phyloP scores from a whole-genome alignment of 2,329 filamentous ascomycete species.

The Penicillium sp. region DNA sequence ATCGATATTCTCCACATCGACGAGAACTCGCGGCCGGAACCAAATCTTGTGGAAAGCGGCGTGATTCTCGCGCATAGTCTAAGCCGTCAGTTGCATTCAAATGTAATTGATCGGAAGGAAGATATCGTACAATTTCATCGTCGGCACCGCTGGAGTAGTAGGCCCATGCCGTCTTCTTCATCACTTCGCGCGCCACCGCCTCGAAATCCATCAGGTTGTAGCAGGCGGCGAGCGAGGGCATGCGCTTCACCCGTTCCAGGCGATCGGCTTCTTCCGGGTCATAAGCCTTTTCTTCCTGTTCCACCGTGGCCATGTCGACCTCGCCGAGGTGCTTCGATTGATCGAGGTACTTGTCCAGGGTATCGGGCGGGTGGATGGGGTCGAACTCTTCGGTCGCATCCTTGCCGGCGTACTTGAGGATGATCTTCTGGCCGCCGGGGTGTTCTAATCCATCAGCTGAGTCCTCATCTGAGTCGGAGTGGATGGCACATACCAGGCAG shows the following conservation, averaged over 20 bases:
- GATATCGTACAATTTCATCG: conserved; percentile 64
- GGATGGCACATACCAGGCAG: conserved; percentile 54
- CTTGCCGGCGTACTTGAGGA: conserved; percentile 93
- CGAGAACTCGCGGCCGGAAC: conserved; percentile 85
- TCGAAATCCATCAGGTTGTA: conserved; percentile 97
- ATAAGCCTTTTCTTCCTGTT: conserved; percentile 58
- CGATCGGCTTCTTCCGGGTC: conserved; percentile 68
- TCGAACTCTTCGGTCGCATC: conserved; percentile 91
- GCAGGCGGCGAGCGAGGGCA: conserved; percentile 78
- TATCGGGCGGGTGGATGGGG: conserved; percentile 83
- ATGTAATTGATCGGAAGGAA: conserved; percentile 10
- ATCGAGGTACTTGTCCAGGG: conserved; percentile 73
- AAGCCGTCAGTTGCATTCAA: conserved; percentile 6
- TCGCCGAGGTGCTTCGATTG: conserved; percentile 79
- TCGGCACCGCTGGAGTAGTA: conserved; percentile 95
- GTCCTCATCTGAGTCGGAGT: background rate
- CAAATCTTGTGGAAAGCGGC: conserved; percentile 93
- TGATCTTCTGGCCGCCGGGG: conserved; percentile 84
- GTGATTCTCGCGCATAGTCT: conserved; percentile 95
- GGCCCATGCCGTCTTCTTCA: conserved; percentile 96
- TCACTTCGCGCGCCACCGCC: conserved; percentile 77
- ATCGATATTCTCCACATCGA: conserved; percentile 84
- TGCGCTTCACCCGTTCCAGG: conserved; percentile 65
- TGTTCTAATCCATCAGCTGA: conserved; percentile 54
- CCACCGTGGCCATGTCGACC: conserved; percentile 79